Percentiles rank a stretch among this genome's conserved stretches.
phyloP scores from a whole-genome alignment of 179 eudicot genomes.

The Silene coronaria region DNA sequence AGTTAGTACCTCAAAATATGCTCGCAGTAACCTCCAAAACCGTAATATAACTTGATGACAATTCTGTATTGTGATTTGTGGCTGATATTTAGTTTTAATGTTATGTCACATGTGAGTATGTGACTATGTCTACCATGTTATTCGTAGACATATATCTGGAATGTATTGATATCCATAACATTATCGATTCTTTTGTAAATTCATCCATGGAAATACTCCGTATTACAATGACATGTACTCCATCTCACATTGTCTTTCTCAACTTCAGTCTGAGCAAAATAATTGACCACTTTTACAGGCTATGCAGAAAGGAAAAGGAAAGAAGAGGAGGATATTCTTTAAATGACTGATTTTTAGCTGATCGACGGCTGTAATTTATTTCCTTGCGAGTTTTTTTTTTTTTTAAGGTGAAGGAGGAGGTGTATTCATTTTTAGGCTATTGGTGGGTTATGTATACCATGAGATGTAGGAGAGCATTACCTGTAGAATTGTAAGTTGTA shows the following conservation, averaged over 20 bases:
- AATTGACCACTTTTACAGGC: conserved; percentile 22
- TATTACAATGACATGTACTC: not conserved
- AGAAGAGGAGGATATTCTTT: conserved; percentile 31
- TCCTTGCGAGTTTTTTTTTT: not conserved
- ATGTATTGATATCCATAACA: too few species aligned
- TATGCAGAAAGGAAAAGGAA: conserved; percentile 30
- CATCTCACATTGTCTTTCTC: not conserved
- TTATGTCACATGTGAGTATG: too few species aligned
- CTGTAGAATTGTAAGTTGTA: conserved; percentile 22
- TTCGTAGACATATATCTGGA: too few species aligned
- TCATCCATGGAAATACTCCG: not conserved
- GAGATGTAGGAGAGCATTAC: conserved; percentile 7
- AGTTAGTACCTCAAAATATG: too few species aligned
- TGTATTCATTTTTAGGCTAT: conserved; percentile 17
- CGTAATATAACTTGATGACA: too few species aligned
- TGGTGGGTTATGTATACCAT: conserved; percentile 11
- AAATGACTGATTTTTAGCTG: conserved; percentile 20
- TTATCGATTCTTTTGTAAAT: not conserved
- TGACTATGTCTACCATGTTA: too few species aligned
- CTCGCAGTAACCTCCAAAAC: too few species aligned
- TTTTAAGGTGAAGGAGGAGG: not conserved
- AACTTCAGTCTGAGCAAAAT: not conserved
- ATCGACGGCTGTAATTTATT: conserved; percentile 1
- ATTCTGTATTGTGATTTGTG: too few species aligned
- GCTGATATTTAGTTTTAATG: too few species aligned